A percentile compares a stretch with the other conserved stretches of the same genome.
phyloP scores from a whole-genome alignment of 2,329 filamentous ascomycete species.

The Neofusicoccum laricinum region DNA sequence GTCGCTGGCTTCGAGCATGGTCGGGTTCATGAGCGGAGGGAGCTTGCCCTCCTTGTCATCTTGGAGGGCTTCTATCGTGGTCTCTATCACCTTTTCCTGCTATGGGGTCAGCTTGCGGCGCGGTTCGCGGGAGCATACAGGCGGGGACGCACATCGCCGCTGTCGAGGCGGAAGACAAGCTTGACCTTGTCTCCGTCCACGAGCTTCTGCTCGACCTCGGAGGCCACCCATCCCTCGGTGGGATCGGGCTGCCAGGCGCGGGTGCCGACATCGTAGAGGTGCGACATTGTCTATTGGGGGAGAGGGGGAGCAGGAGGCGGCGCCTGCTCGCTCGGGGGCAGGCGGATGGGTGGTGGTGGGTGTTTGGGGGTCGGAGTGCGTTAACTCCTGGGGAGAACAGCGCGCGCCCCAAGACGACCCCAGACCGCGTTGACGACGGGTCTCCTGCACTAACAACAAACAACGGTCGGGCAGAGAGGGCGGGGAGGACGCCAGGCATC shows the following conservation, averaged over 20 bases:
- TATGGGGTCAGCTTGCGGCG: not conserved
- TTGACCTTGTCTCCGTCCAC: slow-evolving; percentile 81
- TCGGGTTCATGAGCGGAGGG: slow-evolving; percentile 94
- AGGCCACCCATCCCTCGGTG: slow-evolving; percentile 95
- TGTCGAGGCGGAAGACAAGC: slow-evolving; percentile 84
- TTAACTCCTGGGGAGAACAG: slow-evolving; percentile 12
- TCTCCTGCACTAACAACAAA: slow-evolving; percentile 6
- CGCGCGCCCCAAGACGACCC: slow-evolving; percentile 14
- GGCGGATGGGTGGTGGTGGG: not conserved
- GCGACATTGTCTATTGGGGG: slow-evolving; percentile 57
- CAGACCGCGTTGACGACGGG: slow-evolving; percentile 6
- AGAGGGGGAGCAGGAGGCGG: slow-evolving; percentile 4
- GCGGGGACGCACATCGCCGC: slow-evolving; percentile 70
- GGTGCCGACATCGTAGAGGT: slow-evolving; percentile 93
- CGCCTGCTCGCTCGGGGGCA: not conserved
- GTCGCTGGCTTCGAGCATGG: slow-evolving; percentile 97
- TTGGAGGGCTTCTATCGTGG: slow-evolving; percentile 72
- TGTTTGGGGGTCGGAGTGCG: not conserved
- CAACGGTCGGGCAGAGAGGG: not conserved
- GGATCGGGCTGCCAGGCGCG: slow-evolving; percentile 97
- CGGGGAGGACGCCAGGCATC: not conserved
- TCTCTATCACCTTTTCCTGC: slow-evolving; percentile 76
- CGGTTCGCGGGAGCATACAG: not conserved
- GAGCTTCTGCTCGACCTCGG: slow-evolving; percentile 84
- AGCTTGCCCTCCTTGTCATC: slow-evolving; percentile 73